Conservation (phyloP, 164 flowering plant species). For the Vitis amurensis region DNA sequence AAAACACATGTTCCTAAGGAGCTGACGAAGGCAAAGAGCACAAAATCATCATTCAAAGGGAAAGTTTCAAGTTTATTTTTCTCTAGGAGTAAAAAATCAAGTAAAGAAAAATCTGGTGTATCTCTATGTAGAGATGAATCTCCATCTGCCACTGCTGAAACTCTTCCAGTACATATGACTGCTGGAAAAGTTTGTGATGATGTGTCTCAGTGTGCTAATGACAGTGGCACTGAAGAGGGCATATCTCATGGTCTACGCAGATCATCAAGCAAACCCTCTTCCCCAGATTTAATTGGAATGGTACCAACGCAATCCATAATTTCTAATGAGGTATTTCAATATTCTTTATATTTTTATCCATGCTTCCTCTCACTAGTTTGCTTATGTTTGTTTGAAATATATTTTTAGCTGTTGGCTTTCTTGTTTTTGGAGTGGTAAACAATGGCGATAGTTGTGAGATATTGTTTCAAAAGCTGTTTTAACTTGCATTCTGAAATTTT, state of each 20-base stretch:
- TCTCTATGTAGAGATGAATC: conserved; percentile 23
- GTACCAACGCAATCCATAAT: conserved; percentile 22
- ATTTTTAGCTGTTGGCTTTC: not conserved
- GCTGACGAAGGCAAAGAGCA: conserved; percentile 48
- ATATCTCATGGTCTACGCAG: conserved; percentile 15
- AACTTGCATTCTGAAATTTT: too few species aligned
- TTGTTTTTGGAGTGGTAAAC: not conserved
- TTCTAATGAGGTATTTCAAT: conserved; percentile 40
- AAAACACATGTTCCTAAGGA: conserved; percentile 40
- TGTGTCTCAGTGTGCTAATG: conserved; percentile 24
- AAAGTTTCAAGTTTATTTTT: conserved; percentile 87
- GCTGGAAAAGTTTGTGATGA: conserved; percentile 18
- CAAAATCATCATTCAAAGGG: conserved; percentile 67
- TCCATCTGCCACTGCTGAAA: conserved; percentile 22
- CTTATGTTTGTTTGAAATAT: not conserved
- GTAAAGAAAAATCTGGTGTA: conserved; percentile 48
- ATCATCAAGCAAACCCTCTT: conserved; percentile 17
- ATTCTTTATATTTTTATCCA: conserved; percentile 3
- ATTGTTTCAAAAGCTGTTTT: too few species aligned
- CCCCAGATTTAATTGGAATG: conserved; percentile 20
- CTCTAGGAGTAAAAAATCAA: conserved; percentile 67
- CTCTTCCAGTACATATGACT: conserved; percentile 11
- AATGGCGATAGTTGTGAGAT: not conserved
- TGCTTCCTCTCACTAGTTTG: not conserved
- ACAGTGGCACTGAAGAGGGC: conserved; percentile 23